A percentile compares a stretch with the other conserved stretches of the same genome.
phyloP scores from a whole-genome alignment of 2,329 filamentous ascomycete genomes.

The Cercospora brassicicola region DNA sequence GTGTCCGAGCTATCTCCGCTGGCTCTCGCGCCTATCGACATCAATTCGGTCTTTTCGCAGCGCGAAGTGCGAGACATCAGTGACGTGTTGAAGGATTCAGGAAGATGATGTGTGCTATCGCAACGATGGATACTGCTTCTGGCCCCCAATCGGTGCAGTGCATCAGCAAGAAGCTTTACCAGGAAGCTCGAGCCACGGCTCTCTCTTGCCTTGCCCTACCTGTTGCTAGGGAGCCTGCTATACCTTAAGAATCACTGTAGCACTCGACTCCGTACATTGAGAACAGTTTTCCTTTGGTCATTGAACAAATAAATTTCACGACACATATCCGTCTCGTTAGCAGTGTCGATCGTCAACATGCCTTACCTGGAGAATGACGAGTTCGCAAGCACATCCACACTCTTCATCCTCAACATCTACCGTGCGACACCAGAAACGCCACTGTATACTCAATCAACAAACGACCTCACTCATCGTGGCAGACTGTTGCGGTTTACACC shows the following conservation, averaged over 20 bases:
- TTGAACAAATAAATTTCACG: background rate
- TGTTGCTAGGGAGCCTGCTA: background rate
- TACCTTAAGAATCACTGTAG: background rate
- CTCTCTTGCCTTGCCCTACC: background rate
- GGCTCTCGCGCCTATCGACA: background rate
- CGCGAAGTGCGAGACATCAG: background rate
- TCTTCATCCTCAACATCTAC: conserved; percentile 23
- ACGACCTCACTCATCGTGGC: conserved; percentile 20
- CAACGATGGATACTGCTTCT: background rate
- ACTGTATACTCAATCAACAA: conserved; percentile 9
- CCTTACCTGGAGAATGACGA: background rate
- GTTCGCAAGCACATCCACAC: background rate
- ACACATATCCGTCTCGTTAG: background rate
- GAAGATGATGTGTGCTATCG: background rate
- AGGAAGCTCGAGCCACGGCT: background rate
- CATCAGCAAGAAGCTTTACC: background rate
- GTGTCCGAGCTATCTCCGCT: background rate
- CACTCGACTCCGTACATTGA: background rate
- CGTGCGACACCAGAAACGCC: conserved; percentile 17
- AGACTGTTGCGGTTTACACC: conserved; percentile 7
- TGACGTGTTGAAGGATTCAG: background rate
- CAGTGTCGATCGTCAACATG: background rate
- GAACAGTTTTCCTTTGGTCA: background rate
- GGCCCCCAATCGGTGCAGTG: background rate
- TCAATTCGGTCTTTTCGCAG: background rate